phyloP scores from a whole-genome alignment of 108 stramenopile species.

The Cyclotella choctawhatcheeana region DNA sequence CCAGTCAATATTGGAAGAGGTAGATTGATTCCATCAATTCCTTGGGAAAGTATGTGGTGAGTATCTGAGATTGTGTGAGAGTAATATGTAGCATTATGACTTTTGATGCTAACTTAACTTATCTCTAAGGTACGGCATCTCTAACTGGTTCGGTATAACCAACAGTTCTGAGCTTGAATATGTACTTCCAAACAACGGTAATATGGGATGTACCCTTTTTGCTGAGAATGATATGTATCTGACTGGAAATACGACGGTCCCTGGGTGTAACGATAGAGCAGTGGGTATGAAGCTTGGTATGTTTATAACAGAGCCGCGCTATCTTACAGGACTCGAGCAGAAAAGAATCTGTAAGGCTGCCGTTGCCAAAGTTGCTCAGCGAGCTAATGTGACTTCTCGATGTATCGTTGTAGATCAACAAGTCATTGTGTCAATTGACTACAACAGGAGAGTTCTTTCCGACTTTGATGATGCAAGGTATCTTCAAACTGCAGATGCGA shows the following conservation, averaged over 20 bases:
- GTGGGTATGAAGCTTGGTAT: not conserved
- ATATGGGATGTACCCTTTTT: conserved; percentile 9
- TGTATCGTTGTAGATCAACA: not conserved
- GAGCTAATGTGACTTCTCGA: not conserved
- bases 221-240: conserved; percentile 1
- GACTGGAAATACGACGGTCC: not conserved
- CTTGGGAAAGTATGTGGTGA: conserved; percentile 74
- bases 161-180: conserved; percentile 18
- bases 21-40: conserved; percentile 69
- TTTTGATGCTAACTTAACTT: too few species aligned
- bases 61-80: too few species aligned
- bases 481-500: not conserved
- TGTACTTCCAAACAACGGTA: conserved; percentile 43
- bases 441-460: not conserved
- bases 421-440: not conserved
- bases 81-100: too few species aligned
- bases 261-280: not conserved
- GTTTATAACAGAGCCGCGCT: not conserved
- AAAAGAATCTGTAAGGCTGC: conserved; percentile 21
- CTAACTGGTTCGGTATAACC: conserved; percentile 20
- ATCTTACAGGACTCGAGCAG: conserved; percentile 21
- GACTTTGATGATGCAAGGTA: not conserved
- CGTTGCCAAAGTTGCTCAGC: conserved; percentile 1
- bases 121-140: too few species aligned
- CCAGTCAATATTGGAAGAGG: conserved; percentile 52